Percentiles rank a stretch among this genome's conserved stretches.
Conservation (phyloP, 2,329 filamentous ascomycete genomes). For the Furcasterigmium sp. region DNA sequence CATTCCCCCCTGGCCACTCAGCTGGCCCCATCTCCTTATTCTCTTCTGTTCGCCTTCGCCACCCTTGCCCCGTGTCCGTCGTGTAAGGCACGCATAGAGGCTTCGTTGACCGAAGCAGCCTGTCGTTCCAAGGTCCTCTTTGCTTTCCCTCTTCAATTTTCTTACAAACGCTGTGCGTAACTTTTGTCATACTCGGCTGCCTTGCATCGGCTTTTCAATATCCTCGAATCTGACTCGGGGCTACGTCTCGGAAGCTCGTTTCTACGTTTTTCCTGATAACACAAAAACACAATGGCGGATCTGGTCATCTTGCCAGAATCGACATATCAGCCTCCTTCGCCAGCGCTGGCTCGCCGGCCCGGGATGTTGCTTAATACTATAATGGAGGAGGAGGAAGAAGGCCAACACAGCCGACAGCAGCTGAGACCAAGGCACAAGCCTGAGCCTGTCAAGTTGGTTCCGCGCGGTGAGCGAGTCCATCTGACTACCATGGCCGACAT, state of each 20-base stretch:
- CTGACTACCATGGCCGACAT: not conserved
- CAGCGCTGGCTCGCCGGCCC: slow-evolving; percentile 52
- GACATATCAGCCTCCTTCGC: slow-evolving; percentile 40
- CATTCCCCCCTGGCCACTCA: slow-evolving; percentile 6
- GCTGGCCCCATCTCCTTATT: slow-evolving; percentile 1
- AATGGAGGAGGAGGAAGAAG: slow-evolving; percentile 50
- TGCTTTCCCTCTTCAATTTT: slow-evolving; percentile 10
- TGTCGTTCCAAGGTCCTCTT: slow-evolving; percentile 26
- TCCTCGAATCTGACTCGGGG: not conserved
- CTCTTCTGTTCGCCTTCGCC: slow-evolving; percentile 12
- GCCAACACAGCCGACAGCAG: slow-evolving; percentile 14
- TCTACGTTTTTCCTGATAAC: too few relatives aligned
- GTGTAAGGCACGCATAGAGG: slow-evolving; percentile 17
- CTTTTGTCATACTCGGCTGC: slow-evolving; percentile 5
- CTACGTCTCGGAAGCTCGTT: too few relatives aligned
- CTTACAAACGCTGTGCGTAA: slow-evolving; percentile 30
- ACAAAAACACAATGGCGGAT: slow-evolving; percentile 39
- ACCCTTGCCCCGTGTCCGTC: slow-evolving; percentile 9
- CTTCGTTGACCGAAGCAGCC: slow-evolving; percentile 41
- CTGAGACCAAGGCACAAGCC: slow-evolving; percentile 15
- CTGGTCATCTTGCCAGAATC: slow-evolving; percentile 30
- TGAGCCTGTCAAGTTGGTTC: not conserved
- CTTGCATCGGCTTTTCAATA: slow-evolving; percentile 2
- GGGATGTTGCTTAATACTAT: slow-evolving; percentile 57
- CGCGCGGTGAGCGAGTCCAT: slow-evolving; percentile 7